phyloP scores from a whole-genome alignment of 306 rosid genomes.

The Gillenia trifoliata region DNA sequence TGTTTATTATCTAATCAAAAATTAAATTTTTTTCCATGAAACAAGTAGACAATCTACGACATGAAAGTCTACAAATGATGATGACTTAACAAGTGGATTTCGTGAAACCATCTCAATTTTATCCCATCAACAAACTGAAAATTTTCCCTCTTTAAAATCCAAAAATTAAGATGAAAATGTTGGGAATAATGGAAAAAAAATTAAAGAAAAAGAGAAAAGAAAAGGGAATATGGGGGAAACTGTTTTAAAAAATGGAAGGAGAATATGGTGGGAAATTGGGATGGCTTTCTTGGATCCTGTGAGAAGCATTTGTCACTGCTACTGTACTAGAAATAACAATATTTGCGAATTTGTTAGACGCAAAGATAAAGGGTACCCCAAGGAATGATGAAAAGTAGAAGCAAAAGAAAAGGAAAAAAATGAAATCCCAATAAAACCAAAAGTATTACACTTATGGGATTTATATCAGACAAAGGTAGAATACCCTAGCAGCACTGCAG shows the following conservation, averaged over 20 bases:
- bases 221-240: not conserved
- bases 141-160: too few species aligned
- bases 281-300: slow-evolving; percentile 92
- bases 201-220: not conserved
- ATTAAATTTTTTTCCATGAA: too few species aligned
- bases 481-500: slow-evolving; percentile 14
- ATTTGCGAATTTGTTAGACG: slow-evolving; percentile 50
- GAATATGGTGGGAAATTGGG: slow-evolving; percentile 73
- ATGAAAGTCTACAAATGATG: too few species aligned
- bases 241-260: slow-evolving; percentile 15
- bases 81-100: too few species aligned
- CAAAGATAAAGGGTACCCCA: slow-evolving; percentile 63
- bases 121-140: too few species aligned
- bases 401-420: slow-evolving; percentile 45
- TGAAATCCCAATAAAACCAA: slow-evolving; percentile 58
- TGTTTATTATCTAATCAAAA: too few species aligned
- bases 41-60: too few species aligned
- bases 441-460: slow-evolving; percentile 43
- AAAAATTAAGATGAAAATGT: not conserved
- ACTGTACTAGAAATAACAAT: slow-evolving; percentile 3
- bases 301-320: slow-evolving; percentile 58
- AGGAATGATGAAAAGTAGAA: slow-evolving; percentile 98
- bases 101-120: too few species aligned
- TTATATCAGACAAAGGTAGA: slow-evolving; percentile 66
- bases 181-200: not conserved